Base-by-base conservation (phyloP, 768 basidiomycete genomes). In the Tylopilus plumbeoviolaceoides region DNA sequence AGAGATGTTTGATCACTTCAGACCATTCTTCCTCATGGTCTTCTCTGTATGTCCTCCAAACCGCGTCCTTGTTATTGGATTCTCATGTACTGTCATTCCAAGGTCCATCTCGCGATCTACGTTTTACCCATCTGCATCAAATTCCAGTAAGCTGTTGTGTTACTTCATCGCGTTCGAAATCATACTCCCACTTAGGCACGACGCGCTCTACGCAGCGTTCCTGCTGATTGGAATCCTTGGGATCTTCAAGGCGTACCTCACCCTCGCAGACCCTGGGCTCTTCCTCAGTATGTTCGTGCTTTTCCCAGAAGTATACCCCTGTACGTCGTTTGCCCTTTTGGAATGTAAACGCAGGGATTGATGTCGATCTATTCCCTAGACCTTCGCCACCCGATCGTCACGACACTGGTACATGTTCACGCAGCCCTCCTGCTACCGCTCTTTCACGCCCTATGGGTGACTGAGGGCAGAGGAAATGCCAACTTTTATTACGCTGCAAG, bases 401-500 rank as follows among this genome's bases (percentile, higher is more conserved):
- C 91, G 8, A 73, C 81, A 5, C 79, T 92, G 42, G 78, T 95
- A 10, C 89, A 95, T 58, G 72, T 90, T 5, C 92, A 97, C 62
- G 84, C 95, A 3, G 78, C 85, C 1, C 76, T 92, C 18, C 83
- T 98, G 20, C 79, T 98, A 53, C 95, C 95, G 0, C 77, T 97
- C 28, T 95, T 98, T 69, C 85, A 95, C 63, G 81, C 90, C 54
- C 75, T 98, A 2, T 99, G 97, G 95, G 79, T 98, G 7, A 77
- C 75, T 9, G 87, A 92, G 51, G 94, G 93, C 1, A 90, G 92
- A 6, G 97, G 93, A 3, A 98, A 99, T 63, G 94, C 95, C 43
- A 98, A 98, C 68, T 99, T 99, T 72, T 98, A 91, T 73, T 99
- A 98, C 62, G 97, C 97, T 0, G 85, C 88, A 4, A 98, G 94